These are phyloP conservation scores for Pseudogymnoascus sp. DNA, from an alignment of 2,329 filamentous ascomycete species.

Conservation along the genomic window DNA sequence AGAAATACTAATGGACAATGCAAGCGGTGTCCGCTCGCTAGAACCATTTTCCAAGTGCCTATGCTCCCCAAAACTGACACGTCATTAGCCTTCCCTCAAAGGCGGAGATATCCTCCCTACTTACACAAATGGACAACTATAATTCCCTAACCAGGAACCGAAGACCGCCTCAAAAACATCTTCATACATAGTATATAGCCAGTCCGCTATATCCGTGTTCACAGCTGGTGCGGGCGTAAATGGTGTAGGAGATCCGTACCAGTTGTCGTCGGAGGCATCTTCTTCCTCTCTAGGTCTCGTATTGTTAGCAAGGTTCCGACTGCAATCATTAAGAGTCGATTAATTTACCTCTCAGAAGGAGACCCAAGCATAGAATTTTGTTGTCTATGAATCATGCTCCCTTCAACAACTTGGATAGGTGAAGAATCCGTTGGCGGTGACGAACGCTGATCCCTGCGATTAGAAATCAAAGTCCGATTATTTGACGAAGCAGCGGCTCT, in stretches of 20 bases:
- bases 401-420: background rate
- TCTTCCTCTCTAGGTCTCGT: background rate
- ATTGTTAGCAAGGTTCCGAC: background rate
- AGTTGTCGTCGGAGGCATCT: background rate
- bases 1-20: background rate
- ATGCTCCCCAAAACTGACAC: background rate
- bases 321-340: background rate
- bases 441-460: background rate
- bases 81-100: background rate
- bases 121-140: conserved; percentile 35
- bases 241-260: background rate
- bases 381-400: background rate
- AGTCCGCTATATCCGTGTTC: background rate
- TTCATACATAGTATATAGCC: background rate
- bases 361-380: background rate
- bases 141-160: conserved; percentile 35
- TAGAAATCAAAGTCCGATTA: background rate
- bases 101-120: conserved; percentile 14
- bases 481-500: background rate
- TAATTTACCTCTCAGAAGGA: background rate
- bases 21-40: conserved; percentile 11
- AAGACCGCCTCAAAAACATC: conserved; percentile 32
- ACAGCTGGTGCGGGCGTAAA: background rate
- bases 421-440: background rate
- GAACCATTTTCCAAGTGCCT: background rate